Base-by-base conservation (phyloP, 75 land plant species). In the Pinus tabuliformis region DNA sequence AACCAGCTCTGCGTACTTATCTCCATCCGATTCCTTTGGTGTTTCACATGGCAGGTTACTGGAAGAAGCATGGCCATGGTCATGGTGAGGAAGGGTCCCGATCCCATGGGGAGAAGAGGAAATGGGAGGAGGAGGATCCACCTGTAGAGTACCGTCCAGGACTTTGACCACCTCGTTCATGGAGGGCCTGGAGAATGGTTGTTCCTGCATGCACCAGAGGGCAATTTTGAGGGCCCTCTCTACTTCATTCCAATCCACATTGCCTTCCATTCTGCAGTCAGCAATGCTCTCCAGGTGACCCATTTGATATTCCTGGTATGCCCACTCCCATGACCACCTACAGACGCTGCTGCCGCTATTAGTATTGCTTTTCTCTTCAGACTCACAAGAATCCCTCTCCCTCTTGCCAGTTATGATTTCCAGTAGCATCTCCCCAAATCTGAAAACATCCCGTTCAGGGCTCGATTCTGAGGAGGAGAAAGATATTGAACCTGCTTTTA, bases 151-250 rank as follows among this genome's bases (percentile, higher is more conserved):
- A 59, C 93, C 93, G 73, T 91, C 89, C 39, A 91, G 73, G 39
- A 89, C 91, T 73, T 81, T 75, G 73, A 86, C 84, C 54, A 89
- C 93, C 74, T 89, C 84, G 7, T 80, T 79, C 89, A 89, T 89
- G 5, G 89, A 70, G 1, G 92, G 93, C 24, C 91, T 81, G 58
- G 70, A 6, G 1, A 33, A 33, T 3, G 75, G 64, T 56, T 89
- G 73, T 13, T 5, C 71, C 58, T 91, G 93, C 52, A 89, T 63
- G 39, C 93, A 91, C 92, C 91, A 89, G 57, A 91, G 81, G 12
- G 85, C 86, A 26, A 91, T 78, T 30, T 84, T 81, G 54, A 86
- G n/a, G 1, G 63, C 73, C 17, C 91, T 74, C 72, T 90, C 92
- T 12, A 77, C 28, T 58, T 87, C 83, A 21, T 59, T 75, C 33